Evolutionary conservation across 257 asterid species (phyloP).

Genomic region (Nicotiana noctiflora): DNA sequence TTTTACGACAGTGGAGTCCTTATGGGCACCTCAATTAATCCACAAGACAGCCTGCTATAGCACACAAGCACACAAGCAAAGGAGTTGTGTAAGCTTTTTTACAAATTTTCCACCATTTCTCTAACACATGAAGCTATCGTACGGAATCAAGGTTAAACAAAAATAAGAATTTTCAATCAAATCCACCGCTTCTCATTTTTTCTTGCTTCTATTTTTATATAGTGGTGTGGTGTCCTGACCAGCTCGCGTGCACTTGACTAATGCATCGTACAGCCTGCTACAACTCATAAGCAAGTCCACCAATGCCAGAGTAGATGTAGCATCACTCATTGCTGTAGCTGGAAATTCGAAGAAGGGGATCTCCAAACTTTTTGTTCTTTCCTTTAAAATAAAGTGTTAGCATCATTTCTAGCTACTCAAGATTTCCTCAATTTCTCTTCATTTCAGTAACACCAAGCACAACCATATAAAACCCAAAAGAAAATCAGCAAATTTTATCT

Average conservation of each 20-base stretch:
- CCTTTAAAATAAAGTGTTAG: neutral
- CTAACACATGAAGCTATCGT: neutral
- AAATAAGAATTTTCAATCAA: neutral
- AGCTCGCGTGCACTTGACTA: neutral
- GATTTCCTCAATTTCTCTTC: neutral
- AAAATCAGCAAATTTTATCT: neutral
- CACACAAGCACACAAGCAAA: neutral
- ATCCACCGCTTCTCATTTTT: neutral
- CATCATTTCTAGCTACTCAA: neutral
- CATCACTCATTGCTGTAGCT: neutral
- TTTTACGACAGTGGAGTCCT: neutral
- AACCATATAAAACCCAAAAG: neutral
- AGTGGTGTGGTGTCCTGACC: neutral
- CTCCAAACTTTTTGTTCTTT: neutral
- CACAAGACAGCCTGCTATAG: neutral
- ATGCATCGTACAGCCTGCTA: neutral
- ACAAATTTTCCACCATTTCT: neutral
- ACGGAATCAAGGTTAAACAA: neutral
- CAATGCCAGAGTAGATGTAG: neutral
- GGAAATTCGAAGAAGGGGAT: neutral
- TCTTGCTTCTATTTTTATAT: neutral
- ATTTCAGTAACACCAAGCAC: neutral
- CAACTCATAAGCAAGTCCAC: neutral
- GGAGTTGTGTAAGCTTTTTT: neutral
- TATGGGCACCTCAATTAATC: neutral